Base-by-base conservation (phyloP, 345 rosid species). In the Citrus glauca region DNA sequence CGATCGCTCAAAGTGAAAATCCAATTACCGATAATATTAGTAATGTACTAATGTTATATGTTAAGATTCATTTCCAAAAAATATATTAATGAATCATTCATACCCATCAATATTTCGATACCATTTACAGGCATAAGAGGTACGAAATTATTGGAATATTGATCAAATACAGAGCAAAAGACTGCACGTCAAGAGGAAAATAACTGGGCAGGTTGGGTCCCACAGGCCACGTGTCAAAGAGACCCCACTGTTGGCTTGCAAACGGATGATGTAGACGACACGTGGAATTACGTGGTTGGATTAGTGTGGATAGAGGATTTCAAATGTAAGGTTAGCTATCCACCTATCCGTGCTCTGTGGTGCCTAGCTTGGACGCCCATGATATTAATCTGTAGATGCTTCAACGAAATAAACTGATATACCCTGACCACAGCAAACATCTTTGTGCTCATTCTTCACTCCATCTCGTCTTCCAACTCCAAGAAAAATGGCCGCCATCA, bases 211-310 rank as follows among this genome's bases (percentile, higher is more conserved):
- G 17, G 17, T 13, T 2, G 50, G 17, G 50, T 11, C 50, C 50
- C 50, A 42, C 48, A 10, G 16, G 48, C 14, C 48, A 42, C 48
- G 48, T 42, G 48, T 42, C 48, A 42, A 11, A 42, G 48, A 9
- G 16, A 11, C 48, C 17, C 56, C 13, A 11, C 50, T 32, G 5
- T 3, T 73, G 42, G 56, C 20, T 67, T 28, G 40, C 7, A 14
- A 69, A 20, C 35, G 79, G 90, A 89, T 87, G 50, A 67, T 22
- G 55, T 61, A 85, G 77, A 33, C 59, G 83, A 80, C 93, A 95
- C 95, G 94, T 95, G 97, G 91, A 83, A 3, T 11, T 50, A 78
- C 1, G 0, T 55, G 84, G 77, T 90, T 90, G 98, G 98, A 27
- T 33, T 4, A 20, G n/a, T 70, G 48, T 59, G 73, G 98, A 91